phyloP scores from a whole-genome alignment of 371 early-diverging fungal species.

The Mortierella sp. region DNA sequence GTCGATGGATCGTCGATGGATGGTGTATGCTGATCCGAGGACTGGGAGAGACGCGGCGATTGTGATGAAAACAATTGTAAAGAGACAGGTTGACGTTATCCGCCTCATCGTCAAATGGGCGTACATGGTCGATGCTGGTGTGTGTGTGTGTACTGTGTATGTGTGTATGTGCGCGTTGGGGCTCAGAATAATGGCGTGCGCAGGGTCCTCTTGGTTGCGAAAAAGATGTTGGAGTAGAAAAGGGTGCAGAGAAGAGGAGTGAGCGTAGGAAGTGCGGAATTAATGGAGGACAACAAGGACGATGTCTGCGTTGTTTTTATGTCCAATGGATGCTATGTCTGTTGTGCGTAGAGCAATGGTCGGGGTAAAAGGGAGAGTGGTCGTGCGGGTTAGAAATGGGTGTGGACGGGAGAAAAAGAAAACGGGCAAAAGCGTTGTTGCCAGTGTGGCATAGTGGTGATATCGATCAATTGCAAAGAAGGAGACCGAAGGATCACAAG shows the following conservation, averaged over 20 bases:
- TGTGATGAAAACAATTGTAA: background rate
- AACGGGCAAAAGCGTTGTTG: background rate
- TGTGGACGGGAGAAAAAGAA: background rate
- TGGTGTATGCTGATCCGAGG: background rate
- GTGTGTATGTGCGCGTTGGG: no score
- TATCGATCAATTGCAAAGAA: no score
- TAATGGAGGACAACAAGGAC: background rate
- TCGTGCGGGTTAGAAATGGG: background rate
- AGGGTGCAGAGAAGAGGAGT: background rate
- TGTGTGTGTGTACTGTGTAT: no score
- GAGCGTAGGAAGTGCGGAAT: background rate
- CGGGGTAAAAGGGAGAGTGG: background rate
- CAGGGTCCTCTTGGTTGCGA: background rate
- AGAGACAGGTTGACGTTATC: background rate
- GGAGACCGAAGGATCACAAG: no score
- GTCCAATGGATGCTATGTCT: background rate
- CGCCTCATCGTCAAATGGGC: background rate
- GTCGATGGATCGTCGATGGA: background rate
- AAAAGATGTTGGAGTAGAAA: background rate
- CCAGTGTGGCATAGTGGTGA: no score
- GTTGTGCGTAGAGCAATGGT: background rate
- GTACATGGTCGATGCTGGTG: background rate
- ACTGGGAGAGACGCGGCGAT: background rate
- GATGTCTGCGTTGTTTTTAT: background rate
- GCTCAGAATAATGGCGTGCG: background rate